Conservation (phyloP, 75 land plant genomes). For the Pinus albicaulis region DNA sequence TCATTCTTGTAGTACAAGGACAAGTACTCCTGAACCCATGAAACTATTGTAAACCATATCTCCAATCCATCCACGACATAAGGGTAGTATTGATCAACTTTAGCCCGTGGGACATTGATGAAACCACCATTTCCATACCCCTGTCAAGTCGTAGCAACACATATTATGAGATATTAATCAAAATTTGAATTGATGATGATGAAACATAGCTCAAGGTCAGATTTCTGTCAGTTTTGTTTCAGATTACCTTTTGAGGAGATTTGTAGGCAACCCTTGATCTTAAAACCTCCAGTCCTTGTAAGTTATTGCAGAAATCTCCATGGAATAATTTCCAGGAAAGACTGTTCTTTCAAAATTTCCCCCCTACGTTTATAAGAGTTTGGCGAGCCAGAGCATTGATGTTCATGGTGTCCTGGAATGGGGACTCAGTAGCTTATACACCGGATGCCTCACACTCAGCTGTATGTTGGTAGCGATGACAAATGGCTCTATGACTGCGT, state of each 20-base stretch:
- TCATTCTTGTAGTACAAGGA: constrained; percentile 39
- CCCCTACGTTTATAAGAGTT: constrained; percentile 50
- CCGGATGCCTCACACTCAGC: constrained; percentile 68
- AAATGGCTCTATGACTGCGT: constrained; percentile 66
- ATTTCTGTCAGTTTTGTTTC: too few species aligned
- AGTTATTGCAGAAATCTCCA: constrained; percentile 56
- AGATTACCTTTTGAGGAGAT: constrained; percentile 46
- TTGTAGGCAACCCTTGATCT: constrained; percentile 54
- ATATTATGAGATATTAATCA: background rate
- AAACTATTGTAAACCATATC: constrained; percentile 20
- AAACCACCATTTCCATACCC: constrained; percentile 58
- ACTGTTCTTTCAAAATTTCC: constrained; percentile 60
- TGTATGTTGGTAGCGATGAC: constrained; percentile 68
- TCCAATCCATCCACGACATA: constrained; percentile 52
- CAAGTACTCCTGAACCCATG: constrained; percentile 31
- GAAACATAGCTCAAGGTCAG: background rate
- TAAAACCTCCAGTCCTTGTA: constrained; percentile 68
- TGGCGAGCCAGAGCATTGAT: constrained; percentile 65
- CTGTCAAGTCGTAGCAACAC: constrained; percentile 6
- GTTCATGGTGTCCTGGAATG: constrained; percentile 77
- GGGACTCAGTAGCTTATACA: constrained; percentile 60
- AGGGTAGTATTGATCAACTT: constrained; percentile 57
- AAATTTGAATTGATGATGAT: background rate
- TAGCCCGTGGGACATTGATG: constrained; percentile 27
- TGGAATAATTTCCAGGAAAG: constrained; percentile 28